phyloP scores from a whole-genome alignment of 1,284 basidiomycete species.

The Hymenochaete sp. region DNA sequence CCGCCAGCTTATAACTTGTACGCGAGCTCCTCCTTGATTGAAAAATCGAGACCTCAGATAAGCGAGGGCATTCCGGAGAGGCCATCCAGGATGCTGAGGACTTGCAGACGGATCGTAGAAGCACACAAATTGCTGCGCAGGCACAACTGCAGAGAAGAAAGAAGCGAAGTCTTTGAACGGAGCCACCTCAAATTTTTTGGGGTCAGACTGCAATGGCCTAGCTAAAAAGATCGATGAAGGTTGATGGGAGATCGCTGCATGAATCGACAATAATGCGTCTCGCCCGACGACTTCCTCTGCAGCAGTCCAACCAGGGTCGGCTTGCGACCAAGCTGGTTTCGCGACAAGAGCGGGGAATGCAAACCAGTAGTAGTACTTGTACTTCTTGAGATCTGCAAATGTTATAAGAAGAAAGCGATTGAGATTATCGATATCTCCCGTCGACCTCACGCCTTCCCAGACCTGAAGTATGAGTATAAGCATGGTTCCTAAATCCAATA shows the following conservation, averaged over 20 bases:
- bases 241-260: constrained; percentile 36
- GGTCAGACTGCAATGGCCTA: constrained; percentile 26
- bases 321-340: constrained; percentile 82
- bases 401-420: constrained; percentile 84
- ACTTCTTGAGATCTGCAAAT: constrained; percentile 96
- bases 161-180: constrained; percentile 14
- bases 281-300: constrained; percentile 33
- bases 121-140: constrained; percentile 48
- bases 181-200: constrained; percentile 31
- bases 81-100: constrained; percentile 83
- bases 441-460: constrained; percentile 50
- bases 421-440: constrained; percentile 45
- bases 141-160: constrained; percentile 2
- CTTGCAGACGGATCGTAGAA: constrained; percentile 87
- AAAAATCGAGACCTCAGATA: constrained; percentile 57
- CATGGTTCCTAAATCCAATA: constrained; percentile 9
- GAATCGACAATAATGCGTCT: constrained; percentile 41
- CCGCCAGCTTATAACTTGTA: constrained; percentile 73
- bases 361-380: constrained; percentile 97
- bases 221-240: constrained; percentile 55
- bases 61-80: constrained; percentile 83
- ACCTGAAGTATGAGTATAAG: constrained; percentile 35
- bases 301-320: constrained; percentile 43
- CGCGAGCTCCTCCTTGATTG: constrained; percentile 26
- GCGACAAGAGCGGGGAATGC: constrained; percentile 87